Base-by-base conservation (phyloP, 2,329 filamentous ascomycete genomes). In the Periconia macrospinosa region DNA sequence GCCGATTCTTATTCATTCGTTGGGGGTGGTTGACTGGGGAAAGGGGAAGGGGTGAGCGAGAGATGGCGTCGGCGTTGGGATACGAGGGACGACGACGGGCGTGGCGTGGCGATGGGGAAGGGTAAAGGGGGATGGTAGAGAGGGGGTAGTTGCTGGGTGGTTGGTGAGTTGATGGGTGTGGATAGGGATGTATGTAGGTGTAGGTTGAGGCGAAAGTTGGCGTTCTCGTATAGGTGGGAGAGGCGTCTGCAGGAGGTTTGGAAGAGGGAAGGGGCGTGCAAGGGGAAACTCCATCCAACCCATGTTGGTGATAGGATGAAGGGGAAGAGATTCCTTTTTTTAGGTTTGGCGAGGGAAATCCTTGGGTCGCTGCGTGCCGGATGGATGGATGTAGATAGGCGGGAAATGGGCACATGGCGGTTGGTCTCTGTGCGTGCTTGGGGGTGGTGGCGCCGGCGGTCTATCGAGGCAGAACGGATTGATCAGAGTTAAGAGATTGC, bases 231-330 rank as follows among this genome's bases (percentile, higher is more conserved):
- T 41, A 45, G 45, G 30, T 46, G 14, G 35, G 46, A 33, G 46
- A 53, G 50, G 50, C 41, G 50, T 30, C 33, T 46, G 46, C 35
- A 41, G 49, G 50, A 41, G n/a, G 50, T 19, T 41, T 30, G 44
- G 23, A 47, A 17, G 18, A 35, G 45, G 17, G 45, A n/a, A 41
- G 48, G 30, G 13, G 30, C 1, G 30, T 3, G 23, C 23, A 27
- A 27, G 23, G 23, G 23, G 23, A 27, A 27, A 13, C 3, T 37
- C 11, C 33, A 13, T 37, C 11, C 15, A 37, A 6, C 5, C 33
- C 33, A 37, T 37, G 11, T 14, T 37, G 33, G 11, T 13, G 33
- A n/a, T 37, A 37, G 33, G 33, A 13, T 27, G 23, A 37, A 37
- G 5, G 5, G 11, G n/a, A n/a, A n/a, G 11, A 10, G 15, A 14